Evolutionary conservation across 179 eudicot genomes (phyloP).

Genomic region (Heliamphora pulchella): DNA sequence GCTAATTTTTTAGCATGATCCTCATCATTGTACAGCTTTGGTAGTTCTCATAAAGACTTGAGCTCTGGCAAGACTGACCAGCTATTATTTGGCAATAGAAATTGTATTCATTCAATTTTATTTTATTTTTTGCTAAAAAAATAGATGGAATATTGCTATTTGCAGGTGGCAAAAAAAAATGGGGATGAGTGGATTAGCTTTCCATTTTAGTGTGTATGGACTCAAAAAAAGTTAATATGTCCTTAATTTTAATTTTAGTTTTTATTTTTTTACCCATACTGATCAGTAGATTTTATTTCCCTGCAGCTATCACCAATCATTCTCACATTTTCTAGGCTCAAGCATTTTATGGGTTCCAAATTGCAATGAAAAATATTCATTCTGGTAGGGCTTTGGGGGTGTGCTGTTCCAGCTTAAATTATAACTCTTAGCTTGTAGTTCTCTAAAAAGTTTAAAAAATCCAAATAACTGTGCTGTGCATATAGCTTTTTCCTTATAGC

Average conservation of each 20-base stretch:
- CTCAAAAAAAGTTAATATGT: not conserved
- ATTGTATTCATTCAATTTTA: not conserved
- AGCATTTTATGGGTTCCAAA: conserved; percentile 88
- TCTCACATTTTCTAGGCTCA: conserved; percentile 45
- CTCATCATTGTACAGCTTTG: too few relatives aligned
- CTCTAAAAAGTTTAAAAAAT: too few relatives aligned
- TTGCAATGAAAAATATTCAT: conserved; percentile 83
- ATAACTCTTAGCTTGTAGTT: too few relatives aligned
- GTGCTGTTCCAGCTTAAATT: too few relatives aligned
- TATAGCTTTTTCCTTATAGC: too few relatives aligned
- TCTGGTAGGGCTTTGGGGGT: conserved; percentile 37
- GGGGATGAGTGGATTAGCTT: not conserved
- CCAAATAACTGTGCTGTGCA: too few relatives aligned
- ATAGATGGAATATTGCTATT: not conserved
- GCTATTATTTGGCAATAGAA: not conserved
- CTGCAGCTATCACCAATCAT: conserved; percentile 12
- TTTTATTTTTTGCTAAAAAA: not conserved
- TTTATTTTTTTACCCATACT: not conserved
- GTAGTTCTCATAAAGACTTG: too few relatives aligned
- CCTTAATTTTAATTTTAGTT: not conserved
- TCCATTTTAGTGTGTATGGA: not conserved
- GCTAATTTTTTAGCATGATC: too few relatives aligned
- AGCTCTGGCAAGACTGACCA: not conserved
- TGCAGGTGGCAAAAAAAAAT: not conserved
- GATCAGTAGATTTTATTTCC: not conserved